These are phyloP conservation scores for Coriaria nepalensis DNA, from an alignment of 306 rosid species.

Conservation along the genomic window DNA sequence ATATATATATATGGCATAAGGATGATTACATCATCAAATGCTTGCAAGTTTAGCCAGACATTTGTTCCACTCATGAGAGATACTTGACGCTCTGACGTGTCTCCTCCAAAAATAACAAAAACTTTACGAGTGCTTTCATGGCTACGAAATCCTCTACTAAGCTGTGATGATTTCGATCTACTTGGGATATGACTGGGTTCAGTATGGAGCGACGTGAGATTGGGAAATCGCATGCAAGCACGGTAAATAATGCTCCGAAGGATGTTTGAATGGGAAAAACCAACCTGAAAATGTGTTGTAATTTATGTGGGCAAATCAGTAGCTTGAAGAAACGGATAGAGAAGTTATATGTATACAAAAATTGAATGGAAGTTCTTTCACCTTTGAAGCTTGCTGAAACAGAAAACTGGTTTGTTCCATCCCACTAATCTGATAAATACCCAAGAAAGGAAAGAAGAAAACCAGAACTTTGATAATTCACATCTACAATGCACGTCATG, in stretches of 20 bases:
- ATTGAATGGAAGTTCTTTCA: conserved; percentile 7
- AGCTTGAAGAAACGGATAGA: background rate
- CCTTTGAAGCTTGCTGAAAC: conserved; percentile 98
- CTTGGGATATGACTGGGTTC: conserved; percentile 29
- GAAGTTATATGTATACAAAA: no score
- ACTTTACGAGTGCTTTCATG: conserved; percentile 41
- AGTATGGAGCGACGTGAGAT: conserved; percentile 40
- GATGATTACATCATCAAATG: conserved; percentile 80
- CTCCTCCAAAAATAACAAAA: conserved; percentile 90
- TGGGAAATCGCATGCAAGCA: conserved; percentile 73
- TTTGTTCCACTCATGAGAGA: conserved; percentile 98
- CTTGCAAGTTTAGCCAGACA: conserved; percentile 95
- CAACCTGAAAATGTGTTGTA: conserved; percentile 46
- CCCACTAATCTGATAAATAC: conserved; percentile 70
- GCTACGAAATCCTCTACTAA: conserved; percentile 24
- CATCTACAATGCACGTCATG: conserved; percentile 9
- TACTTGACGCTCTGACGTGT: conserved; percentile 95
- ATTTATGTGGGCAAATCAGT: conserved; percentile 4
- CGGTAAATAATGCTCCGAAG: conserved; percentile 66
- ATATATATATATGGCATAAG: no score
- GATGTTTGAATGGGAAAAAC: conserved; percentile 85
- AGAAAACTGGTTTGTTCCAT: conserved; percentile 98
- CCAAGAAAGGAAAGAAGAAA: conserved; percentile 13
- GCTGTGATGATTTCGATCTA: conserved; percentile 24
- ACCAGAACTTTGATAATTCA: background rate